Conservation (phyloP, 345 rosid species). For the Eucalyptus pauciflora region DNA sequence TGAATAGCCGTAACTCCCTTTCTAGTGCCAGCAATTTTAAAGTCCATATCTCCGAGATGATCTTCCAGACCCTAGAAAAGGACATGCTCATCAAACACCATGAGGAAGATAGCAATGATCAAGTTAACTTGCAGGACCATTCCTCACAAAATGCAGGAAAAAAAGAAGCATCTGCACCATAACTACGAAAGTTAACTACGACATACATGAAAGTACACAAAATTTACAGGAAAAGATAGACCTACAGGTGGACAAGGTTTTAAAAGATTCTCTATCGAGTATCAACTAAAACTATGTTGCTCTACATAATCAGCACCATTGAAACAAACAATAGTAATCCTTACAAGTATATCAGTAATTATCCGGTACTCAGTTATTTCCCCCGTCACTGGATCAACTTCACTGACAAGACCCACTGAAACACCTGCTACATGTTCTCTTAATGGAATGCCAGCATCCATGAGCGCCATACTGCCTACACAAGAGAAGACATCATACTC, state of each 20-base stretch:
- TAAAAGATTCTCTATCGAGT: not conserved
- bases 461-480: slow-evolving; percentile 95
- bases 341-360: slow-evolving; percentile 87
- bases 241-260: not conserved
- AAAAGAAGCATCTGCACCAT: not conserved
- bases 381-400: slow-evolving; percentile 63
- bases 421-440: slow-evolving; percentile 94
- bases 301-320: not conserved
- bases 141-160: not conserved
- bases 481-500: not conserved
- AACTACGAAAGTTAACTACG: not conserved
- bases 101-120: not conserved
- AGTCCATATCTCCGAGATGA: slow-evolving; percentile 98
- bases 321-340: not conserved
- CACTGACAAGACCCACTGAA: slow-evolving; percentile 90
- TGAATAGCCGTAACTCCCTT: slow-evolving; percentile 89
- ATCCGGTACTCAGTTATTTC: slow-evolving; percentile 73
- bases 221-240: not conserved
- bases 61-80: slow-evolving; percentile 82
- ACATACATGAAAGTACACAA: not conserved
- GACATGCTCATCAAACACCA: not conserved
- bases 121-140: not conserved
- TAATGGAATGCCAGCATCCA: slow-evolving; percentile 94
- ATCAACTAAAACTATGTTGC: not conserved
- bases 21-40: slow-evolving; percentile 93